A percentile compares a stretch with the other conserved stretches of the same genome.
phyloP scores from a whole-genome alignment of 371 early-diverging fungal species.

The Choanephora cucurbitarum region DNA sequence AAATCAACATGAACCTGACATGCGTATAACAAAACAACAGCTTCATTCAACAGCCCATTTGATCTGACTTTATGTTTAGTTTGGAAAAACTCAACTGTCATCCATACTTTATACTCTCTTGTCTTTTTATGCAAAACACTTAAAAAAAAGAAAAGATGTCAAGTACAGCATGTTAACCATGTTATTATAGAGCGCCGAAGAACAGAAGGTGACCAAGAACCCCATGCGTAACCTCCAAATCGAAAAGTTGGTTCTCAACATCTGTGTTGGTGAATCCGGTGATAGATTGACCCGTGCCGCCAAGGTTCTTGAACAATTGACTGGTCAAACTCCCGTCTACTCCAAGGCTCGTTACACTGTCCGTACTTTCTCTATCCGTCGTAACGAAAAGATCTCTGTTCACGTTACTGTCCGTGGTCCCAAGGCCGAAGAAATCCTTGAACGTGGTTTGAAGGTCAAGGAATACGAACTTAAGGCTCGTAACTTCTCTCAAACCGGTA shows the following conservation, averaged over 20 bases:
- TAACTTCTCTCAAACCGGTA: conserved; percentile 98
- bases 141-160: too few relatives aligned
- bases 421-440: conserved; percentile 89
- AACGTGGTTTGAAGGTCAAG: conserved; percentile 99
- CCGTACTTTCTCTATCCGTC: conserved; percentile 99
- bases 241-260: conserved; percentile 99
- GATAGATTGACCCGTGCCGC: conserved; percentile 99
- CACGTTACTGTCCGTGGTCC: conserved; percentile 99
- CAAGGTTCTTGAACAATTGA: conserved; percentile 99
- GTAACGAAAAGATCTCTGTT: conserved; percentile 99
- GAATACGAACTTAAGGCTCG: conserved; percentile 96
- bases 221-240: conserved; percentile 97
- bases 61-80: too few relatives aligned
- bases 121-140: neutral
- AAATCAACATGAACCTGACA: too few relatives aligned
- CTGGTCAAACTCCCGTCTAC: conserved; percentile 99
- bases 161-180: too few relatives aligned
- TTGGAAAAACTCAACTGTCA: too few relatives aligned
- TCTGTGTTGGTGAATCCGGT: conserved; percentile 99
- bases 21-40: too few relatives aligned
- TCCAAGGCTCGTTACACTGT: conserved; percentile 99
- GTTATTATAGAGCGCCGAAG: conserved; percentile 27
- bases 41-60: too few relatives aligned
- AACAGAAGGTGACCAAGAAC: conserved; percentile 65
- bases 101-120: neutral